Conservation (phyloP, 164 flowering plant genomes). For the Chloranthus sessilifolius region DNA sequence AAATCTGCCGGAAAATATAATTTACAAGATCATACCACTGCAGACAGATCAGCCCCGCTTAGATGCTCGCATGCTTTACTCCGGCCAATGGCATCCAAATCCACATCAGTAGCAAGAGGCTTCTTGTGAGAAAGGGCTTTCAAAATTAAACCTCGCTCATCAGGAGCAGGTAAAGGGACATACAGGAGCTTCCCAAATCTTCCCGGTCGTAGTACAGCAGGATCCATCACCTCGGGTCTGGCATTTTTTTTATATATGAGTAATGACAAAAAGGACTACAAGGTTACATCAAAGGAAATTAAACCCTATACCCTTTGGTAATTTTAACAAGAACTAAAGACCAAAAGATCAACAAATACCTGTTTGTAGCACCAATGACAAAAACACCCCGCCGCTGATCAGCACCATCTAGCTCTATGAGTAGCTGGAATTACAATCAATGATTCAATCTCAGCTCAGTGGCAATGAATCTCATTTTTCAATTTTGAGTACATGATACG, state of each 20-base stretch:
- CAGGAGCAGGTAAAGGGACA: conserved; percentile 73
- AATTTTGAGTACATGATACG: not conserved
- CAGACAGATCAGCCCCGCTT: conserved; percentile 92
- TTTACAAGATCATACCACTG: conserved; percentile 42
- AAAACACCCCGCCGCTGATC: conserved; percentile 71
- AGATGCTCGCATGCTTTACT: conserved; percentile 58
- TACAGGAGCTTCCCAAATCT: conserved; percentile 80
- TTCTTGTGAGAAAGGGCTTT: conserved; percentile 62
- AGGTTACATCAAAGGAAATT: not conserved
- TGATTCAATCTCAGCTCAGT: not conserved
- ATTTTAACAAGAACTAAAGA: not conserved
- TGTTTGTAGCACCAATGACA: conserved; percentile 94
- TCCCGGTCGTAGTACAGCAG: conserved; percentile 79
- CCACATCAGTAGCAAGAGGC: conserved; percentile 58
- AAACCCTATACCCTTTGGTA: not conserved
- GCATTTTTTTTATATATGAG: conserved; percentile 2
- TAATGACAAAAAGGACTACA: not conserved
- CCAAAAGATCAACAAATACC: conserved; percentile 26
- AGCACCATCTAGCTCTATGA: conserved; percentile 85
- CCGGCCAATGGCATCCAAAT: conserved; percentile 55
- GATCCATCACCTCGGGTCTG: conserved; percentile 85
- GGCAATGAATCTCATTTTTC: too few relatives aligned
- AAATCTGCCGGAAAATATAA: not conserved
- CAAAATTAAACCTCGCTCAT: conserved; percentile 67
- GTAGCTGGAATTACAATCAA: conserved; percentile 45